phyloP scores from a whole-genome alignment of 2,329 filamentous ascomycete genomes.

The Fusarium transvaalense region DNA sequence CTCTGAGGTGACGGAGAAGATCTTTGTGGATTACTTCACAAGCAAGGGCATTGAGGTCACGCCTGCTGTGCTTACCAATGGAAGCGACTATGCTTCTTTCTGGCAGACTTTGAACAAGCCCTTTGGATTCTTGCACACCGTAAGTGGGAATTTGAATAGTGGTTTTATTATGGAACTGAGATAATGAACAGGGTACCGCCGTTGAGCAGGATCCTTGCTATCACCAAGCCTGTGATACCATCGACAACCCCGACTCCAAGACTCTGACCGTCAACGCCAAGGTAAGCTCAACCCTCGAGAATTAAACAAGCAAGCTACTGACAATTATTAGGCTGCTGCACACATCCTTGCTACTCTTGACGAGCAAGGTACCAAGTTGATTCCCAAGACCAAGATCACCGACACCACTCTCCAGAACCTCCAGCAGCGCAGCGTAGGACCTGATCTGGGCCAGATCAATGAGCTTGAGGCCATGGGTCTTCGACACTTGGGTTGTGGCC shows the following conservation, averaged over 20 bases:
- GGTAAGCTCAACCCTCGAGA: slow-evolving; percentile 7
- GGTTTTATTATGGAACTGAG: rapidly evolving
- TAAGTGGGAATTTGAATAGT: background rate
- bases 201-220: slow-evolving; percentile 47
- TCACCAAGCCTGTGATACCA: slow-evolving; percentile 54
- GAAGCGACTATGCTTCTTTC: slow-evolving; percentile 43
- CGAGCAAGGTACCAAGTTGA: slow-evolving; percentile 42
- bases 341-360: slow-evolving; percentile 54
- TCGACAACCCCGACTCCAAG: slow-evolving; percentile 54
- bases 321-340: slow-evolving; percentile 57
- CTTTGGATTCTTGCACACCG: slow-evolving; percentile 42
- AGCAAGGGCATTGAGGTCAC: slow-evolving; percentile 51
- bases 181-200: slow-evolving; percentile 3
- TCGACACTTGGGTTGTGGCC: slow-evolving; percentile 53
- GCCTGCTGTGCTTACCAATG: slow-evolving; percentile 53
- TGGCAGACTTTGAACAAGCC: slow-evolving; percentile 49
- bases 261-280: slow-evolving; percentile 47
- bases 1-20: slow-evolving; percentile 46
- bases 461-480: slow-evolving; percentile 54
- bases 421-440: slow-evolving; percentile 23
- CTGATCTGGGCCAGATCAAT: slow-evolving; percentile 46
- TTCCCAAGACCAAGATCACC: slow-evolving; percentile 45
- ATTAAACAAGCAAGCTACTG: background rate
- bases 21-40: slow-evolving; percentile 47
- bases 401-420: slow-evolving; percentile 26